Percentiles rank a stretch among this genome's conserved stretches.
These are phyloP conservation scores for Beauveria caledonica DNA, from an alignment of 2,329 filamentous ascomycete species.

Conservation along the genomic window DNA sequence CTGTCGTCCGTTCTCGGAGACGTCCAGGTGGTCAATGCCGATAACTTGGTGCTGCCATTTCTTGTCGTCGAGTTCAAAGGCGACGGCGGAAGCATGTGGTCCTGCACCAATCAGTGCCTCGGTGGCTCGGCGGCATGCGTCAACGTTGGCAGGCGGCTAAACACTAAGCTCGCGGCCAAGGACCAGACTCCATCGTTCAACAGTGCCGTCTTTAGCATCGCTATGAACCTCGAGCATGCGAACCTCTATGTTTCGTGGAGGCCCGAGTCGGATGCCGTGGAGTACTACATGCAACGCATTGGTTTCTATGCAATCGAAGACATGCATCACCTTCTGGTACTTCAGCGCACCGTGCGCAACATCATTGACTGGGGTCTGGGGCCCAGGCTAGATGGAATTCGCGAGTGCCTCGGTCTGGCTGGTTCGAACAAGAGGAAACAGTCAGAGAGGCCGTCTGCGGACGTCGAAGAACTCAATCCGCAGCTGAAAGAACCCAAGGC, in stretches of 20 bases:
- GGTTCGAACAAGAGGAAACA: too few relatives aligned
- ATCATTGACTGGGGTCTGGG: not conserved
- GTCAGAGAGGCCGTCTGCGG: too few relatives aligned
- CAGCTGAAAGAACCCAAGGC: too few relatives aligned
- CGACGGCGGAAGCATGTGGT: slow-evolving; percentile 24
- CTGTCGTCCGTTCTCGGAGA: not conserved
- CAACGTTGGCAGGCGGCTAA: slow-evolving; percentile 19
- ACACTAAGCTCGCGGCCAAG: rapidly evolving
- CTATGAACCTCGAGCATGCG: not conserved
- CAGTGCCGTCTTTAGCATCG: not conserved
- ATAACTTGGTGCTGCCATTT: not conserved
- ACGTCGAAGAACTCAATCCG: too few relatives aligned
- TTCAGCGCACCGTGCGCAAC: not conserved
- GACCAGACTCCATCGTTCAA: not conserved
- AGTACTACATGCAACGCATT: too few relatives aligned
- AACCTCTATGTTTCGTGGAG: not conserved
- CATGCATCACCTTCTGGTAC: not conserved
- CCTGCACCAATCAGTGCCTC: slow-evolving; percentile 29
- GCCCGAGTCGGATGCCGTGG: too few relatives aligned
- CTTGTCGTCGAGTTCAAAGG: slow-evolving; percentile 17
- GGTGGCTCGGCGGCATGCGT: slow-evolving; percentile 24
- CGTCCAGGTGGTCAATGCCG: not conserved
- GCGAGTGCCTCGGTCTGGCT: too few relatives aligned
- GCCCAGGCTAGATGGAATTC: not conserved
- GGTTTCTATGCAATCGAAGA: too few relatives aligned